A percentile compares a stretch with the other conserved stretches of the same genome.
Evolutionary conservation across 192 early-diverging fungal species (phyloP).

Genomic region (Backusella liffmaniae): DNA sequence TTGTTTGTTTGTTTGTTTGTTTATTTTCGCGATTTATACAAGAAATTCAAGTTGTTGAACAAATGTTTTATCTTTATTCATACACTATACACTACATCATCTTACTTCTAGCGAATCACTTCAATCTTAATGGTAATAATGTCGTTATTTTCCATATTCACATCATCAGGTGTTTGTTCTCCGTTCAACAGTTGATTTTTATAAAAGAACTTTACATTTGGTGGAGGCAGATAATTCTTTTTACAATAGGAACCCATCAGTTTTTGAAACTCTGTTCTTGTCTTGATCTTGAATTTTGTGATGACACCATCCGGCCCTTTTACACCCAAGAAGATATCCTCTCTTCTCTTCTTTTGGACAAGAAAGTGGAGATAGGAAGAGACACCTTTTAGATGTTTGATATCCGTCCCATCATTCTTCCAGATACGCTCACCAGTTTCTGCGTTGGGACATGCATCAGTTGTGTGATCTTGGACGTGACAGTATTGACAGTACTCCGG

Average conservation of each 20-base stretch:
- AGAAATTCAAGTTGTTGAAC: too few relatives aligned
- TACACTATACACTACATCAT: too few relatives aligned
- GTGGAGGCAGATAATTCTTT: not conserved
- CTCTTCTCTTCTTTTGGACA: not conserved
- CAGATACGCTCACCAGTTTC: not conserved
- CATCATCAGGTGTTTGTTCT: not conserved
- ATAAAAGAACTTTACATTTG: not conserved
- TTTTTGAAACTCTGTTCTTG: not conserved
- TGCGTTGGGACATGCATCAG: not conserved
- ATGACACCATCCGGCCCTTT: not conserved
- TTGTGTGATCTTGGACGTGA: not conserved
- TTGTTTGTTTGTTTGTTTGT: too few relatives aligned
- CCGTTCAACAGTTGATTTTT: not conserved
- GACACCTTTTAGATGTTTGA: not conserved
- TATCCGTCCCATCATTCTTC: not conserved
- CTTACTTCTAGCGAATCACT: not conserved
- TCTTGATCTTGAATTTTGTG: not conserved
- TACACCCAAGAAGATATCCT: not conserved
- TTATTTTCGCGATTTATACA: too few relatives aligned
- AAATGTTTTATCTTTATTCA: too few relatives aligned
- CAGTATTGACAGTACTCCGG: not conserved
- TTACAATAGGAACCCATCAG: not conserved
- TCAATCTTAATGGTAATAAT: not conserved
- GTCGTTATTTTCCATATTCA: not conserved
- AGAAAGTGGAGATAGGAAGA: not conserved